Conservation (phyloP, 176 grass and related monocot genomes). For the Pontederia paniculata region DNA sequence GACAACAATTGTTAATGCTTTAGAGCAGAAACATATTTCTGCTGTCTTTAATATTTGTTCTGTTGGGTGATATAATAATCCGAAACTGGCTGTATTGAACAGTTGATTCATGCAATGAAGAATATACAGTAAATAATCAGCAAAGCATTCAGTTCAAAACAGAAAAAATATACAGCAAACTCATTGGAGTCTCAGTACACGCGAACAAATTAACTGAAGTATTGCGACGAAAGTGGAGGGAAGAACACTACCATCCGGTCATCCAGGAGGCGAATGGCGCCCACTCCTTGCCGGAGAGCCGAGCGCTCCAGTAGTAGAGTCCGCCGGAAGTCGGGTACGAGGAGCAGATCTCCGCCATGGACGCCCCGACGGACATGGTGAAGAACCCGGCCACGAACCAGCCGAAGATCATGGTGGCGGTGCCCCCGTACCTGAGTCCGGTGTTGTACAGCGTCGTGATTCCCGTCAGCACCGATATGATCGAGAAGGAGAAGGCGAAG, state of each 20-base stretch:
- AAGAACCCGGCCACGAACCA: constrained; percentile 6
- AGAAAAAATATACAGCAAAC: no score
- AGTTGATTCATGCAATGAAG: no score
- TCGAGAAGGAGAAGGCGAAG: constrained; percentile 12
- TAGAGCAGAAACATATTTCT: neutral
- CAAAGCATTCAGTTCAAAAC: no score
- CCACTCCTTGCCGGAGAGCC: constrained; percentile 2
- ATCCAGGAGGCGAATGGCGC: constrained; percentile 22
- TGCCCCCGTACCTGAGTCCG: constrained; percentile 16
- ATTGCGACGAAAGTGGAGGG: no score
- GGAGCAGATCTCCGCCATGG: constrained; percentile 28
- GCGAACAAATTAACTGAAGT: no score
- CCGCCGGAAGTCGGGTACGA: constrained; percentile 19
- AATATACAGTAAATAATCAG: no score
- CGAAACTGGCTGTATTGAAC: no score
- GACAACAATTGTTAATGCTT: neutral
- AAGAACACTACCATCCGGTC: constrained; percentile 17
- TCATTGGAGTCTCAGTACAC: no score
- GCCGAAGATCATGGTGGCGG: constrained; percentile 15
- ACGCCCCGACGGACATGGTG: constrained; percentile 4
- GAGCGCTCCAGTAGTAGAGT: constrained; percentile 22
- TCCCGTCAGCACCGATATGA: constrained; percentile 15
- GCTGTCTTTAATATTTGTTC: no score
- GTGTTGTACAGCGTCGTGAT: constrained; percentile 19
- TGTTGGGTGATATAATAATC: no score